Base-by-base conservation (phyloP, 805 yeast species). In the Starmerella khaoyaiensis region DNA sequence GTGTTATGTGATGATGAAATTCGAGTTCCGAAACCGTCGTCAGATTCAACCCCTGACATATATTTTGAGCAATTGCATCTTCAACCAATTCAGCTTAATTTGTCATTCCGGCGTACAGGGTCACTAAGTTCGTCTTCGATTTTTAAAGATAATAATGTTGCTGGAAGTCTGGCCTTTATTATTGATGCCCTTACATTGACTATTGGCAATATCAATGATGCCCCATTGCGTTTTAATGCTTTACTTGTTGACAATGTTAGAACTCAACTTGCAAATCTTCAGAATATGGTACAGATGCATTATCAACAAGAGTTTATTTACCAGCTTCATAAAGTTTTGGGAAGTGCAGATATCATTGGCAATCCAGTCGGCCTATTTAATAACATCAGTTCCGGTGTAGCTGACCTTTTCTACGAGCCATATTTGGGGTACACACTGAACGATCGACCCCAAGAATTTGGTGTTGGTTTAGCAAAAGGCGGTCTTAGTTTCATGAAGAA, bases 341-440 rank as follows among this genome's bases (percentile, higher is more conserved):
- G 99, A 0, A 83, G 95, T 15, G 98, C 97, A 0, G 98, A 93
- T 59, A 73, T 90, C 48, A 62, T 90, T 34, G 99, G 98, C 17
- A 90, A 93, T 48, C 99, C 99, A 0, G 97, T 93, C 21, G 98
- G 98, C 1, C 63, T 90, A 44, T 90, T 90, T 63, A 90, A 82
- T 56, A 86, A 84, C 48, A 65, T 90, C 40, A 76, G 94, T 40
- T 83, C 96, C 0, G 99, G 99, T 36, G 90, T 90, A 9, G 71
- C 84, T 72, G 99, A 90, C 57, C 79, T 90, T 15, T 90, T 90
- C 57, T 90, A 90, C 55, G 97, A 87, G 54, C 99, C 99, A 3
- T 90, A 87, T 52, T 90, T 84, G 54, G 99, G 99, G 0, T 81
- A 82, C 49, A 73, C 87, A 33, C 72, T 90, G 71, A 87, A 79